phyloP scores from a whole-genome alignment of 2,329 filamentous ascomycete species.

The Cladosporium sphaerospermum region DNA sequence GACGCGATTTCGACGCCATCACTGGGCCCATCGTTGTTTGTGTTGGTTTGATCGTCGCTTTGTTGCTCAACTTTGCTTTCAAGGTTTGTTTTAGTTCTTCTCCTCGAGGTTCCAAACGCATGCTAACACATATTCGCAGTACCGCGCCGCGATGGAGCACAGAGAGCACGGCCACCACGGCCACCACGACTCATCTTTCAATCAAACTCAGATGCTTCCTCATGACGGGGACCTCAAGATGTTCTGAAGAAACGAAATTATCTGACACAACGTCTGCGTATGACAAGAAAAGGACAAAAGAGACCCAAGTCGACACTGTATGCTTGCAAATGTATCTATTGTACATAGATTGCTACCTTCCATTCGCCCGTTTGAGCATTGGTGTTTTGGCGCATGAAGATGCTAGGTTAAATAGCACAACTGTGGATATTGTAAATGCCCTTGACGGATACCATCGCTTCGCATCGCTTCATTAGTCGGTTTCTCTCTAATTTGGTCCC shows the following conservation, averaged over 20 bases:
- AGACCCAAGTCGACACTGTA: too few species aligned
- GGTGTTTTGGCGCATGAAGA: too few species aligned
- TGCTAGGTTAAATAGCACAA: too few species aligned
- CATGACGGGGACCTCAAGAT: slow-evolving; percentile 4
- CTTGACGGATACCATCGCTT: too few species aligned
- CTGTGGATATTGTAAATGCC: too few species aligned
- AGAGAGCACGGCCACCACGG: not conserved
- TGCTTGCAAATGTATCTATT: too few species aligned
- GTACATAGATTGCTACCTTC: too few species aligned
- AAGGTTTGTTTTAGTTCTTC: slow-evolving; percentile 49
- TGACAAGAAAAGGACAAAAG: too few species aligned
- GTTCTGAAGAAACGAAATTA: not conserved
- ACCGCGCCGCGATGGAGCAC: slow-evolving; percentile 10
- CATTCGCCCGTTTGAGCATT: too few species aligned
- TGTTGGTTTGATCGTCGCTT: slow-evolving; percentile 66
- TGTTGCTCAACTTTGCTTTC: slow-evolving; percentile 83
- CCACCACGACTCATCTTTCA: not conserved
- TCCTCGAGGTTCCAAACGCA: not conserved
- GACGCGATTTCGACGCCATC: slow-evolving; percentile 87
- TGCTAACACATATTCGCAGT: not conserved
- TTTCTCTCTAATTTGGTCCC: too few species aligned
- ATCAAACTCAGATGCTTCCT: not conserved
- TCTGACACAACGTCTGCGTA: too few species aligned
- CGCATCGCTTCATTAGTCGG: too few species aligned
- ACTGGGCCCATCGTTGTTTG: slow-evolving; percentile 80